Conservation (phyloP, 805 yeast species). For the Lipomyces sp. region DNA sequence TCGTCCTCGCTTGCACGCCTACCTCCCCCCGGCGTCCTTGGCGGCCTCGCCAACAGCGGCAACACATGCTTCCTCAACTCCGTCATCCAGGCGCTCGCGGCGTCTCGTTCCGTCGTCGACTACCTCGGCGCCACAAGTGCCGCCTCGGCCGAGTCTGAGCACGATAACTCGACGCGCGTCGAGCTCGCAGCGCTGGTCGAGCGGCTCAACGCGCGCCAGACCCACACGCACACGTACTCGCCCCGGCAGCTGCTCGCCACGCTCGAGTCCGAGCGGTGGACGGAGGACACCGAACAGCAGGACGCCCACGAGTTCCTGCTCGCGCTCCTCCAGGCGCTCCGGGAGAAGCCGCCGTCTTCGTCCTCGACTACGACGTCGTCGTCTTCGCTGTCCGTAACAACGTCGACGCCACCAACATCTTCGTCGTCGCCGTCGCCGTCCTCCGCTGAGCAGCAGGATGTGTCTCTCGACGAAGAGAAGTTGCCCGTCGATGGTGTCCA, state of each 20-base stretch:
- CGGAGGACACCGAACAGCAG: conserved; percentile 17
- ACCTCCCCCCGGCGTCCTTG: no score
- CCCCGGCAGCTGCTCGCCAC: conserved; percentile 1
- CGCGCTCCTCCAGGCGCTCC: conserved; percentile 10
- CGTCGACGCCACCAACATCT: no score
- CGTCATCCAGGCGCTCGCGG: conserved; percentile 55
- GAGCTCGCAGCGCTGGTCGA: not conserved
- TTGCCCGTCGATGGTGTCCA: not conserved
- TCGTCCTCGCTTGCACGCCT: no score
- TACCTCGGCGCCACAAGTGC: not conserved
- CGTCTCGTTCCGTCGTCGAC: not conserved
- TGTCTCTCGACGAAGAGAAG: not conserved
- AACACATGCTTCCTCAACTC: conserved; percentile 93
- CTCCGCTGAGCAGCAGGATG: not conserved
- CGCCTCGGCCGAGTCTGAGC: no score
- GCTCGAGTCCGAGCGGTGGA: conserved; percentile 8
- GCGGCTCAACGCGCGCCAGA: conserved; percentile 1
- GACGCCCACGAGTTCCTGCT: conserved; percentile 23
- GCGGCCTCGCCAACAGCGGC: conserved; percentile 85
- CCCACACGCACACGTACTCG: conserved; percentile 7
- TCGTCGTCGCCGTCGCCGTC: no score
- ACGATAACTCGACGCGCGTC: not conserved
- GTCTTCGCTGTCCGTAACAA: no score
- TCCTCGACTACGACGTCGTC: no score
- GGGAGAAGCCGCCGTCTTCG: no score